Conservation (phyloP, 495 filamentous ascomycete species). For the Extremus antarcticus region DNA sequence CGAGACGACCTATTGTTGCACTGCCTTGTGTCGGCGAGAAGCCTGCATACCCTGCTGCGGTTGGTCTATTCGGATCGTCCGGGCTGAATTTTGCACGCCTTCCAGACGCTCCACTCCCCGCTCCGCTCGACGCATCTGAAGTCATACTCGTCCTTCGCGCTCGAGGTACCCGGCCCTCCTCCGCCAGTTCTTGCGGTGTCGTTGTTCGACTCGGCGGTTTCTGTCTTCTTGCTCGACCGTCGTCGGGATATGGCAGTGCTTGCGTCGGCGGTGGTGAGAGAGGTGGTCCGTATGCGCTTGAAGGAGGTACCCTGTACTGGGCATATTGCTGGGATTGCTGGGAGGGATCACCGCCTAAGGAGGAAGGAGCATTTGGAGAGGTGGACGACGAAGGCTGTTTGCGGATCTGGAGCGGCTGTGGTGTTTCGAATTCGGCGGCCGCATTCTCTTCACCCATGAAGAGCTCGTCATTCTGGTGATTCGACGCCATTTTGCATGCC, state of each 20-base stretch:
- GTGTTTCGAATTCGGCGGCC: conserved; percentile 5
- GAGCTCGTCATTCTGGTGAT: conserved; percentile 16
- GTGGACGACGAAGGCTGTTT: conserved; percentile 2
- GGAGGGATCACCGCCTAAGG: neutral
- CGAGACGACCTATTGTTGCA: conserved; percentile 22
- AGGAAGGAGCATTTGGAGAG: neutral
- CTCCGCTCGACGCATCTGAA: conserved; percentile 15
- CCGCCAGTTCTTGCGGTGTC: conserved; percentile 11
- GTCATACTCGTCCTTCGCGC: conserved; percentile 14
- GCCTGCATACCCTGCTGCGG: conserved; percentile 24
- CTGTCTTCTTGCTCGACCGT: neutral
- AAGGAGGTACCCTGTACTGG: conserved; percentile 7
- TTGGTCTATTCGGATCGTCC: conserved; percentile 31
- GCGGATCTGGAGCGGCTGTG: conserved; percentile 15
- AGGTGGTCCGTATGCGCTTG: conserved; percentile 9
- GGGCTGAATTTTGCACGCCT: conserved; percentile 25
- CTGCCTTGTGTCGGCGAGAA: conserved; percentile 8
- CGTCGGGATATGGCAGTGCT: conserved; percentile 13
- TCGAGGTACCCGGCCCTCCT: conserved; percentile 4
- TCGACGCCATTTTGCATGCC: neutral
- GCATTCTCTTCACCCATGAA: conserved; percentile 3
- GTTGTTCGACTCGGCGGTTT: conserved; percentile 5
- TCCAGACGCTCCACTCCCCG: conserved; percentile 2
- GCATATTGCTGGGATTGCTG: conserved; percentile 16
- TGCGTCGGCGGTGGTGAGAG: conserved; percentile 11